These are phyloP conservation scores for Aspergillus sergii DNA, from an alignment of 2,329 filamentous ascomycete genomes.

Conservation along the genomic window DNA sequence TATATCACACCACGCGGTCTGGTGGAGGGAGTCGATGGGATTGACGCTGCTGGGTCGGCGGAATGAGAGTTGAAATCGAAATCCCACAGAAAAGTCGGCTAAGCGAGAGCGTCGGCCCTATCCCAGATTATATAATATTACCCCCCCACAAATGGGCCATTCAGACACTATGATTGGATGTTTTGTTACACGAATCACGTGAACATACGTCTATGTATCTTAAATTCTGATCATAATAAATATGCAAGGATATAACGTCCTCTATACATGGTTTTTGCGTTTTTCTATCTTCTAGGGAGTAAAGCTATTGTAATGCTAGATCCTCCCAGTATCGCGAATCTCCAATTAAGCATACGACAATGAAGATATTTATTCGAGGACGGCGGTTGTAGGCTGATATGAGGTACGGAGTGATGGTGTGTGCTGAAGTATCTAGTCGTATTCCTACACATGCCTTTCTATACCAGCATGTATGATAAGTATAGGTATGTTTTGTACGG, in stretches of 20 bases:
- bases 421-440: neutral
- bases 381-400: neutral
- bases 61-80: slow-evolving; percentile 40
- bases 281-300: neutral
- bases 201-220: neutral
- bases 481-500: neutral
- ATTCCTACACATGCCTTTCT: neutral
- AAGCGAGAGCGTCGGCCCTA: slow-evolving; percentile 47
- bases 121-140: slow-evolving; percentile 33
- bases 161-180: neutral
- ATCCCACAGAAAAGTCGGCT: slow-evolving; percentile 51
- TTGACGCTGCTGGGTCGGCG: slow-evolving; percentile 37
- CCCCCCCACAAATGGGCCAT: slow-evolving; percentile 16
- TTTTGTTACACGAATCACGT: neutral
- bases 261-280: neutral
- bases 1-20: slow-evolving; percentile 44
- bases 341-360: neutral
- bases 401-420: neutral
- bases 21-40: slow-evolving; percentile 40
- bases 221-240: neutral
- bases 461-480: neutral
- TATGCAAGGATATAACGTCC: neutral
- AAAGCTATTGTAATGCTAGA: neutral
- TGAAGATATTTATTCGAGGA: neutral
- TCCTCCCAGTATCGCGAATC: neutral